Evolutionary conservation across 768 basidiomycete species (phyloP).

Genomic region (Termitomyces sp.): DNA sequence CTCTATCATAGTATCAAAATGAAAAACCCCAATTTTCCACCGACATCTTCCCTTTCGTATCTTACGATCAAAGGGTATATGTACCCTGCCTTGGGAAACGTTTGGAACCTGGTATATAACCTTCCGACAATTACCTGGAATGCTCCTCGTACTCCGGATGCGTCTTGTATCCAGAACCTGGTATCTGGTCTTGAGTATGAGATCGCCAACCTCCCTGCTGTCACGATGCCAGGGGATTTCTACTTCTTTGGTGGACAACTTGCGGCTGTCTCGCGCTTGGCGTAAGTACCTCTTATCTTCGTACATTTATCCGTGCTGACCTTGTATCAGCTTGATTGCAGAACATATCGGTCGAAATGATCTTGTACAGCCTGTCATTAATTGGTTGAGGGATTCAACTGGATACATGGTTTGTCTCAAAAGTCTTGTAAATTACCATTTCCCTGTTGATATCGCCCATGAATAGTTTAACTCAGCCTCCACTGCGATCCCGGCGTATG

Average conservation of each 20-base stretch:
- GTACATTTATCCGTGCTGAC: neutral
- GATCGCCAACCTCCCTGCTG: slow-evolving; percentile 39
- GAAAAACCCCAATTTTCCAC: slow-evolving; percentile 19
- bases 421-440: neutral
- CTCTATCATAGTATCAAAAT: slow-evolving; percentile 13
- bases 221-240: slow-evolving; percentile 34
- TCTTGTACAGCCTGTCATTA: slow-evolving; percentile 20
- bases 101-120: slow-evolving; percentile 24
- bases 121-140: slow-evolving; percentile 27
- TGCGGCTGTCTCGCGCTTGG: slow-evolving; percentile 22
- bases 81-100: slow-evolving; percentile 26
- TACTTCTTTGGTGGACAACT: slow-evolving; percentile 26
- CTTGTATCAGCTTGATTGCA: slow-evolving; percentile 21
- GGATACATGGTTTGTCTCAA: slow-evolving; percentile 18
- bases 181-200: slow-evolving; percentile 38
- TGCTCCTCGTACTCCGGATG: slow-evolving; percentile 24
- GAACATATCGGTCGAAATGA: slow-evolving; percentile 26
- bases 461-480: slow-evolving; percentile 15
- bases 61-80: slow-evolving; percentile 28
- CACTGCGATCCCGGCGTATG: slow-evolving; percentile 22
- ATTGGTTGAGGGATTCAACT: slow-evolving; percentile 19
- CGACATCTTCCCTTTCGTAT: slow-evolving; percentile 20
- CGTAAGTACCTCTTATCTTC: slow-evolving; percentile 15
- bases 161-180: slow-evolving; percentile 21
- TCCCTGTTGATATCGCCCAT: neutral